Evolutionary conservation across 148 eudicot species (phyloP).

Genomic region (Rhododendron ovatum): DNA sequence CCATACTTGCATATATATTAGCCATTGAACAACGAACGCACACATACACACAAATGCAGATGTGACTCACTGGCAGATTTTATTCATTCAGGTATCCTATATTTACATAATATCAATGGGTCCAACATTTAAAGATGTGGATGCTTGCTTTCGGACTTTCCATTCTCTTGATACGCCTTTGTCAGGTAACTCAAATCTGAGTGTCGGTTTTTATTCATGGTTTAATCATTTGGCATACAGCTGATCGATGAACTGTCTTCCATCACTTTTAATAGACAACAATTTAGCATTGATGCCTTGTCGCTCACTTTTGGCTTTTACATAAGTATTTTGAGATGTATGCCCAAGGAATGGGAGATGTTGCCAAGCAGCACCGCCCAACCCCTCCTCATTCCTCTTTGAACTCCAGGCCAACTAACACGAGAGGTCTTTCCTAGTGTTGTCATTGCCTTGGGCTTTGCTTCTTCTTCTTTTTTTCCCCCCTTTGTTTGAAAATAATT

Average conservation of each 20-base stretch:
- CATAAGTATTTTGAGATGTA: not conserved
- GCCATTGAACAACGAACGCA: not conserved
- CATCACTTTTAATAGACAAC: not conserved
- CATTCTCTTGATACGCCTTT: constrained; percentile 62
- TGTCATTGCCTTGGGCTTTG: not conserved
- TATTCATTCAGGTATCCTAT: constrained; percentile 64
- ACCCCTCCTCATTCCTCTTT: not conserved
- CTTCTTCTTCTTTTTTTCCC: not conserved
- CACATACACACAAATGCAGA: not conserved
- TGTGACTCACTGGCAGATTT: constrained; percentile 1
- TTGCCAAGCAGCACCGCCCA: too few relatives aligned
- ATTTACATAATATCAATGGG: constrained; percentile 88
- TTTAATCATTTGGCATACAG: not conserved
- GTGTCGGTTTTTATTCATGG: not conserved
- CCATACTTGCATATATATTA: not conserved
- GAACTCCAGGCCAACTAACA: not conserved
- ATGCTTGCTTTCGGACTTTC: constrained; percentile 88
- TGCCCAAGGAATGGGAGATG: not conserved
- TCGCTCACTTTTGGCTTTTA: not conserved
- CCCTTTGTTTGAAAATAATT: not conserved
- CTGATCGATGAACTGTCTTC: not conserved
- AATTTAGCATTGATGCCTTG: not conserved
- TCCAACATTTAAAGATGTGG: constrained; percentile 68
- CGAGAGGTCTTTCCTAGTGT: not conserved
- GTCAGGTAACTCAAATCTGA: constrained; percentile 36